A percentile compares a stretch with the other conserved stretches of the same genome.
Evolutionary conservation across 768 basidiomycete genomes (phyloP).

Genomic region (Lactifluus piperatus): DNA sequence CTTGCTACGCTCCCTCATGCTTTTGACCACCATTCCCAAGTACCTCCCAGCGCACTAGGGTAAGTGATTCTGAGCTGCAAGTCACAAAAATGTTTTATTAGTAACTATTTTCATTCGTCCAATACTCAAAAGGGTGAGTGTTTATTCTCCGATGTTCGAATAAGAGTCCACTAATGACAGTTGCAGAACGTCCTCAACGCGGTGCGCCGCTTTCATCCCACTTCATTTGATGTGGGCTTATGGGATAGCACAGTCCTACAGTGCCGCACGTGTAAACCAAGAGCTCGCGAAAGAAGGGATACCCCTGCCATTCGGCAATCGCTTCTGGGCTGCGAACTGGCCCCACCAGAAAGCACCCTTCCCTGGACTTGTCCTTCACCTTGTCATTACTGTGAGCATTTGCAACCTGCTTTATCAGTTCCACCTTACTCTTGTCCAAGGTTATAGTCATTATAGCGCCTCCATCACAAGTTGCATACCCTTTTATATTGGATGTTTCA

Average conservation of each 20-base stretch:
- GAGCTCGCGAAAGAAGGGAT: conserved; percentile 57
- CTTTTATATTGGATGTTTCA: conserved; percentile 51
- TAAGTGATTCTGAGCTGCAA: conserved; percentile 11
- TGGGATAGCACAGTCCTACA: conserved; percentile 35
- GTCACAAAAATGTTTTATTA: neutral
- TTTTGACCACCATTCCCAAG: neutral
- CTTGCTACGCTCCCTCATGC: neutral
- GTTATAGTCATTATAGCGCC: conserved; percentile 47
- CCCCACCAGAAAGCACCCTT: conserved; percentile 48
- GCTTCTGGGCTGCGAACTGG: conserved; percentile 57
- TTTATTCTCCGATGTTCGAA: neutral
- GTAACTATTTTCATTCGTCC: neutral
- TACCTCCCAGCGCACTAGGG: conserved; percentile 29
- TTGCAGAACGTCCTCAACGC: conserved; percentile 8
- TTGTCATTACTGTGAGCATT: conserved; percentile 40
- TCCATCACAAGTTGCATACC: conserved; percentile 44
- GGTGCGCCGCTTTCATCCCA: neutral
- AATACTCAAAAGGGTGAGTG: conserved; percentile 4
- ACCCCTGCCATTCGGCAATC: conserved; percentile 50
- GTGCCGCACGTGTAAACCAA: conserved; percentile 45
- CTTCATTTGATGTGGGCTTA: neutral
- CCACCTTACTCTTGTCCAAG: conserved; percentile 21
- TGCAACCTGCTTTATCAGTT: neutral
- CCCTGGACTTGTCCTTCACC: conserved; percentile 46
- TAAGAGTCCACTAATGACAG: neutral